Percentiles rank a stretch among this genome's conserved stretches.
These are phyloP conservation scores for Podila horticola DNA, from an alignment of 192 early-diverging fungal species.

Conservation along the genomic window DNA sequence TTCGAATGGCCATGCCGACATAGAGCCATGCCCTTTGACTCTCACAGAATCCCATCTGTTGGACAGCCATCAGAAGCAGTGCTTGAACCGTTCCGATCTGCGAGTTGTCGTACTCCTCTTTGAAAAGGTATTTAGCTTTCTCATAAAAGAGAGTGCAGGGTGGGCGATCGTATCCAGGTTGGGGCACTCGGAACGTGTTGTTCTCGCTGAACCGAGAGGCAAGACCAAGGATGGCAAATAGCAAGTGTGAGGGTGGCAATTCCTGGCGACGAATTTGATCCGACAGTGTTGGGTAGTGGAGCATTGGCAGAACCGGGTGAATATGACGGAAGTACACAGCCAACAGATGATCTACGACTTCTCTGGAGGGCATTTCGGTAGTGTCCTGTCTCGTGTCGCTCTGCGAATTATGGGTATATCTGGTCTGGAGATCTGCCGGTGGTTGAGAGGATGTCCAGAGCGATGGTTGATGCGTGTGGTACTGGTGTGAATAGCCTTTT, in stretches of 20 bases:
- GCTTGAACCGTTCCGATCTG: constrained; percentile 72
- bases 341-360: constrained; percentile 68
- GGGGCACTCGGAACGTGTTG: constrained; percentile 49
- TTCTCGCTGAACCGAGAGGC: constrained; percentile 59
- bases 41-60: constrained; percentile 77
- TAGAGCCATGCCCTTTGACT: constrained; percentile 81
- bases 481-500: too few species aligned
- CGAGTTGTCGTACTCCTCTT: constrained; percentile 73
- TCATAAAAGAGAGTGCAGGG: constrained; percentile 66
- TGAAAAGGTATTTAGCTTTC: constrained; percentile 74
- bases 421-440: constrained; percentile 4
- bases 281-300: constrained; percentile 60
- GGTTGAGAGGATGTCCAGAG: too few species aligned
- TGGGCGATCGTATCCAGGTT: constrained; percentile 57
- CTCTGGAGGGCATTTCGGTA: constrained; percentile 60
- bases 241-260: constrained; percentile 47
- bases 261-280: constrained; percentile 44
- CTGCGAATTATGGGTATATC: constrained; percentile 22
- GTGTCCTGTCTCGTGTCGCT: not conserved
- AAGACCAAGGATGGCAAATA: constrained; percentile 64
- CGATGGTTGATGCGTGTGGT: too few species aligned
- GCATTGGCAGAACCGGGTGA: constrained; percentile 75
- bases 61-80: constrained; percentile 70
- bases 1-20: constrained; percentile 71
- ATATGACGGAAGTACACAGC: constrained; percentile 72